phyloP scores from a whole-genome alignment of 495 filamentous ascomycete species.

The Mytilinidion resinicola region DNA sequence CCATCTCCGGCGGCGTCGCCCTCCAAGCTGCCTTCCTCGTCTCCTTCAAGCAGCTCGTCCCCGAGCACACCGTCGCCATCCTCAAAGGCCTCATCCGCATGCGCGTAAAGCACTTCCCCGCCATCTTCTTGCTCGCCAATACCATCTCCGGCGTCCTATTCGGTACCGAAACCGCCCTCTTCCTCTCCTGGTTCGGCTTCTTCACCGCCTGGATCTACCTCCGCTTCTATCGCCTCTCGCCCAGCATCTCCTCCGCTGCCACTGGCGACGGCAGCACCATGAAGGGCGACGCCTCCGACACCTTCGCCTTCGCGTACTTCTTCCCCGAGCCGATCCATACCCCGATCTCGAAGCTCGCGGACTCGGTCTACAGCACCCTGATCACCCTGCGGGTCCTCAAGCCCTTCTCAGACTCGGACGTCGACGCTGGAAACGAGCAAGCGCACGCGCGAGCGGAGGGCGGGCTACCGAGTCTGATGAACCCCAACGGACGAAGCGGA shows the following conservation, averaged over 20 bases:
- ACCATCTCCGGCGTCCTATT: slow-evolving; percentile 71
- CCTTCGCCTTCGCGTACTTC: slow-evolving; percentile 90
- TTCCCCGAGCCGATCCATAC: slow-evolving; percentile 85
- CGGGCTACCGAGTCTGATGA: slow-evolving; percentile 56
- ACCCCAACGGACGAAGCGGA: slow-evolving; percentile 38
- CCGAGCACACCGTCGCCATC: slow-evolving; percentile 94
- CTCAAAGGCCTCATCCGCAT: slow-evolving; percentile 81
- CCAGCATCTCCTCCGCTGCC: slow-evolving; percentile 50
- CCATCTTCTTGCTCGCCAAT: slow-evolving; percentile 76
- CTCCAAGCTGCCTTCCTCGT: slow-evolving; percentile 93
- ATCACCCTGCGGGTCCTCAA: slow-evolving; percentile 69
- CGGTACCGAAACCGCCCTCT: slow-evolving; percentile 75
- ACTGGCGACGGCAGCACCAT: slow-evolving; percentile 50
- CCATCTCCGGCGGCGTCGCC: slow-evolving; percentile 81
- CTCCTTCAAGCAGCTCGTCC: slow-evolving; percentile 95
- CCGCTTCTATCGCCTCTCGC: slow-evolving; percentile 75
- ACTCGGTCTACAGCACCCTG: slow-evolving; percentile 65
- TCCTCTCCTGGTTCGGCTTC: slow-evolving; percentile 77
- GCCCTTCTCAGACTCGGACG: slow-evolving; percentile 81
- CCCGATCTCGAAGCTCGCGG: slow-evolving; percentile 64
- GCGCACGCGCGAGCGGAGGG: slow-evolving; percentile 62
- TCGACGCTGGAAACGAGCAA: slow-evolving; percentile 71
- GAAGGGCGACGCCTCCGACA: slow-evolving; percentile 87
- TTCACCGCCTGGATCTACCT: slow-evolving; percentile 91
- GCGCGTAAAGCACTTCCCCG: slow-evolving; percentile 89